Conservation (phyloP, 305 asterid species). For the Ajuga reptans region DNA sequence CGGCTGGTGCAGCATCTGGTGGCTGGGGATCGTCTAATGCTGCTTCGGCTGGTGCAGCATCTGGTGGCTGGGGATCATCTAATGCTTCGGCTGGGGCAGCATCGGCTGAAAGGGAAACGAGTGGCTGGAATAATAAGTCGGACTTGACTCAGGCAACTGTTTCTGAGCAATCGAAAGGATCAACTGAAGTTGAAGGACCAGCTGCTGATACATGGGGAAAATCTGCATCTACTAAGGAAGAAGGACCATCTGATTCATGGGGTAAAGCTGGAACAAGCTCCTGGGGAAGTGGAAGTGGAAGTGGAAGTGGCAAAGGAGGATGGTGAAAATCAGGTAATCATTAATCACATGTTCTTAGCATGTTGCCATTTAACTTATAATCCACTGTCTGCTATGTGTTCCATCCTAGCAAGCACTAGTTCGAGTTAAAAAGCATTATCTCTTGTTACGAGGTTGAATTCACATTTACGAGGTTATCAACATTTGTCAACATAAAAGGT, state of each 20-base stretch:
- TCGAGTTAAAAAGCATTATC: no score
- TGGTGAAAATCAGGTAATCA: conserved; percentile 46
- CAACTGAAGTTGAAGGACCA: conserved; percentile 24
- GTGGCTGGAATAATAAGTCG: conserved; percentile 16
- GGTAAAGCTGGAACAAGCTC: conserved; percentile 30
- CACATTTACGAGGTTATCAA: not conserved
- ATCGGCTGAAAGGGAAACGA: conserved; percentile 16
- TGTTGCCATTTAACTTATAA: not conserved
- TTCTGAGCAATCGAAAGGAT: conserved; percentile 12
- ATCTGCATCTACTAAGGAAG: conserved; percentile 15
- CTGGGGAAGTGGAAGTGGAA: conserved; percentile 39
- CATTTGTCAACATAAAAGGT: not conserved
- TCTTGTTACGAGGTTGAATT: no score
- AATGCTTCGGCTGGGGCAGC: conserved; percentile 15
- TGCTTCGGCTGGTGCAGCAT: conserved; percentile 23
- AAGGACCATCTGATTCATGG: conserved; percentile 30
- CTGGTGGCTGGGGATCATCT: conserved; percentile 33
- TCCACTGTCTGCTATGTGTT: no score
- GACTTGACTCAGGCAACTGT: conserved; percentile 11
- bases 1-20: conserved; percentile 20
- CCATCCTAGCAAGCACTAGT: no score
- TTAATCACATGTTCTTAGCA: not conserved
- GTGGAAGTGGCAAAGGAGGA: conserved; percentile 51
- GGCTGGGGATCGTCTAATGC: conserved; percentile 25
- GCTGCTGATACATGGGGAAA: conserved; percentile 30